A percentile compares a stretch with the other conserved stretches of the same genome.
Evolutionary conservation across 2,329 filamentous ascomycete species (phyloP).

Genomic region (Penicillium brasilianum): DNA sequence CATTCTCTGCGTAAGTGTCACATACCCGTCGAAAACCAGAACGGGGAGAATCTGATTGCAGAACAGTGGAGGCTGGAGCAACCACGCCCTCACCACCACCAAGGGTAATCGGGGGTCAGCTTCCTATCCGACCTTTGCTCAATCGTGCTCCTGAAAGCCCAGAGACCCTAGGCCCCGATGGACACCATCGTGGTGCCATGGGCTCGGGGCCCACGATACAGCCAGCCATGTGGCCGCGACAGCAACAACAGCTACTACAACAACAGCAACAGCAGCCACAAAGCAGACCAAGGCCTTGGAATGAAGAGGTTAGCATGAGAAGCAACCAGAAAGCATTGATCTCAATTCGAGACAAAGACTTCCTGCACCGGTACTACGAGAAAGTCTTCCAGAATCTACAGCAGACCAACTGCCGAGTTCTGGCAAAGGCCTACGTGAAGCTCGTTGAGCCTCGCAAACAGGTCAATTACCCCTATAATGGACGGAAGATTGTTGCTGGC

Average conservation of each 20-base stretch:
- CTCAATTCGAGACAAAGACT: constrained; percentile 29
- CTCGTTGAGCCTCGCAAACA: constrained; percentile 45
- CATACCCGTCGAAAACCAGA: background rate
- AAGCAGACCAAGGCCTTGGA: constrained; percentile 15
- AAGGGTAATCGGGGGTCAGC: constrained; percentile 3
- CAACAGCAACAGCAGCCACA: constrained; percentile 12
- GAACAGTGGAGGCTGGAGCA: constrained; percentile 12
- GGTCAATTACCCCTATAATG: constrained; percentile 45
- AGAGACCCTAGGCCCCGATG: constrained; percentile 6
- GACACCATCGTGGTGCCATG: constrained; percentile 3
- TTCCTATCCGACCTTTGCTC: constrained; percentile 12
- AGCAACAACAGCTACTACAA: constrained; percentile 8
- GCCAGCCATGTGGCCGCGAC: constrained; percentile 20
- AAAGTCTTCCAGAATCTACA: constrained; percentile 41
- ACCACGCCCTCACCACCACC: constrained; percentile 5
- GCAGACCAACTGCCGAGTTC: constrained; percentile 43
- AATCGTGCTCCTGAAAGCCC: constrained; percentile 1
- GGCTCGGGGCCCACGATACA: constrained; percentile 6
- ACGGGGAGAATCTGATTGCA: constrained; percentile 5
- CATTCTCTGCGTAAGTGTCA: constrained; percentile 28
- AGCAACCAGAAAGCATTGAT: constrained; percentile 33
- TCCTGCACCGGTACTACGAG: constrained; percentile 40
- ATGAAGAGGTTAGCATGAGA: constrained; percentile 26
- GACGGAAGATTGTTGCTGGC: constrained; percentile 40
- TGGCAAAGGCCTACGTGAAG: constrained; percentile 45